These are phyloP conservation scores for Penicillium cosmopolitanum DNA, from an alignment of 495 filamentous ascomycete genomes.

Conservation along the genomic window DNA sequence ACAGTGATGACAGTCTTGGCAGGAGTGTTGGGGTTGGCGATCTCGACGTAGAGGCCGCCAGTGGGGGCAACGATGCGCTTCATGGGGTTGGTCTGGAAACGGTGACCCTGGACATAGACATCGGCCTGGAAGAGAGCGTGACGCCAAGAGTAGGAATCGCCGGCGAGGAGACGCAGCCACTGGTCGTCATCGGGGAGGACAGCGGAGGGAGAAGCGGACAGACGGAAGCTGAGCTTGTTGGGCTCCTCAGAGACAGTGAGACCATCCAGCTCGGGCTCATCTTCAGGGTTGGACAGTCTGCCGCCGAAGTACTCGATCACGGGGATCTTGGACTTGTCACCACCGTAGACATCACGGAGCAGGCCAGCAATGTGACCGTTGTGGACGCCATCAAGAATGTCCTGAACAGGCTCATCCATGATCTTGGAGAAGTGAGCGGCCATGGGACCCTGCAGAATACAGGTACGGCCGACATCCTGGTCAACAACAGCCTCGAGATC, in stretches of 20 bases:
- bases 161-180: constrained; percentile 91
- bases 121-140: constrained; percentile 98
- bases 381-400: constrained; percentile 90
- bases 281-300: constrained; percentile 58
- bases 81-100: constrained; percentile 96
- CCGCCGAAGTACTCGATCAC: constrained; percentile 94
- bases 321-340: constrained; percentile 74
- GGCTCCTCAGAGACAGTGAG: constrained; percentile 75
- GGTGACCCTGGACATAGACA: constrained; percentile 91
- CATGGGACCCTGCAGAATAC: constrained; percentile 94
- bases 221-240: constrained; percentile 76
- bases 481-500: constrained; percentile 93
- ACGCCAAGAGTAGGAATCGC: constrained; percentile 81
- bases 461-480: constrained; percentile 92
- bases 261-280: constrained; percentile 74
- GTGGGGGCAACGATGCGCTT: constrained; percentile 85
- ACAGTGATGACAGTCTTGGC: constrained; percentile 79
- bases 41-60: constrained; percentile 85
- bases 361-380: constrained; percentile 79
- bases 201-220: constrained; percentile 71
- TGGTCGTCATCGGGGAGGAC: constrained; percentile 75
- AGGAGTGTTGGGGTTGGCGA: constrained; percentile 76
- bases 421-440: constrained; percentile 86
- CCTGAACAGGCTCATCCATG: constrained; percentile 89
- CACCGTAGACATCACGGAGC: constrained; percentile 77